Percentiles rank a stretch among this genome's conserved stretches.
Conservation (phyloP, 2,329 filamentous ascomycete species). For the Penicillium sp. region DNA sequence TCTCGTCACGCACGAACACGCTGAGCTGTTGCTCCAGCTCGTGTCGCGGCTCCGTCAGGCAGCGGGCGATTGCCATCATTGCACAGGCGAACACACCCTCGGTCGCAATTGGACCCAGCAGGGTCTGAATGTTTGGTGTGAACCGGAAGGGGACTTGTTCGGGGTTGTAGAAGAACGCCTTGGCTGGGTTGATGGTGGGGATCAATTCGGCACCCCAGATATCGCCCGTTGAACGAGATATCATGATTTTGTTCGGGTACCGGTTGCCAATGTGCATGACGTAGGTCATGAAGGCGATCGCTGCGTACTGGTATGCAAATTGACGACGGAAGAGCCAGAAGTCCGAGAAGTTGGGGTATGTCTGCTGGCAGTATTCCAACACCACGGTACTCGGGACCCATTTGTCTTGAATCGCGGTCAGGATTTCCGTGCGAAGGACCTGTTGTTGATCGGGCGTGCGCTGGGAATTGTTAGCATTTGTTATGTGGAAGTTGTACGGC, state of each 20-base stretch:
- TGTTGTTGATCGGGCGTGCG: conserved; percentile 63
- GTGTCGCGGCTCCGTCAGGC: conserved; percentile 73
- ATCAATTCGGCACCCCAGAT: conserved; percentile 96
- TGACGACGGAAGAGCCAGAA: conserved; percentile 99
- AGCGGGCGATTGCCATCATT: conserved; percentile 94
- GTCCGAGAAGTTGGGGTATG: conserved; percentile 83
- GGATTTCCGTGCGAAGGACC: conserved; percentile 81
- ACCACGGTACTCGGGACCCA: conserved; percentile 81
- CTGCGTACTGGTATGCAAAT: conserved; percentile 92
- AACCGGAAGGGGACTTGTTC: conserved; percentile 96
- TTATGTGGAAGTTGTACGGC: background rate
- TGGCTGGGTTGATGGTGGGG: conserved; percentile 77
- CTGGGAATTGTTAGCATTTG: conserved; percentile 33
- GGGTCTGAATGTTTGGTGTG: conserved; percentile 89
- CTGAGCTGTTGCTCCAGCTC: conserved; percentile 94
- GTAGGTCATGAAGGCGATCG: conserved; percentile 97
- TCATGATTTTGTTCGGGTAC: conserved; percentile 92
- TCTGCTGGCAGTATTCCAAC: conserved; percentile 83
- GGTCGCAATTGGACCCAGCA: conserved; percentile 93
- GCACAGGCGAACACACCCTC: conserved; percentile 95
- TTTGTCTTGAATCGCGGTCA: conserved; percentile 88
- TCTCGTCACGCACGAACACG: conserved; percentile 94
- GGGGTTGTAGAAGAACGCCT: conserved; percentile 89
- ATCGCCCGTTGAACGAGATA: conserved; percentile 81
- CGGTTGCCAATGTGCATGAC: conserved; percentile 96